Base-by-base conservation (phyloP, 345 rosid genomes). In the Viola odorata region DNA sequence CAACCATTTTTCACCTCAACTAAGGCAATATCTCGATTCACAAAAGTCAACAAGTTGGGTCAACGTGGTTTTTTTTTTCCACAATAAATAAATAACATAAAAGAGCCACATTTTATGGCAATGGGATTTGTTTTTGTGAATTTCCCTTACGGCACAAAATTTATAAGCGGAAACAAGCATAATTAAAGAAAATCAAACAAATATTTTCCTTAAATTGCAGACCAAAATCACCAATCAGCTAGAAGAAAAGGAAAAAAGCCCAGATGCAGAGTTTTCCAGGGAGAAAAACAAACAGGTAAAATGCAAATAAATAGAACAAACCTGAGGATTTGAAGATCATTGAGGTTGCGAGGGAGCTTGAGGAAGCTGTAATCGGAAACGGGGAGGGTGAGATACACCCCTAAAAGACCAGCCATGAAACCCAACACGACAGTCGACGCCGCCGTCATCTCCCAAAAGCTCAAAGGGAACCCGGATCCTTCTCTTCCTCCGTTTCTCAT, bases 281-380 rank as follows among this genome's bases (percentile, higher is more conserved):
- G 58, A 61, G 48, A 16, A 53, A n/a, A 36, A 23, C 45, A 45
- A 38, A 14, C 56, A 17, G 45, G 0, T 8, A 13, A 37, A 37
- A 38, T 37, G 14, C 32, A 36, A 53, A 55, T 52, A 49, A 45
- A 12, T 53, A 42, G 44, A 15, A 41, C 8, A 14, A 14, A 92
- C 96, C 90, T 87, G 56, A 92, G 96, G 67, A 83, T 80, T 81
- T 87, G 96, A 68, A 92, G 95, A 65, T 92, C 96, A 64, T 87
- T 74, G 62, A 92, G 90, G 82, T 65, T 87, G 36, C 84, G 88
- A 63, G 96, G 96, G 5, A 92, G 79, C 82, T 85, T 89, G 74
- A 92, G 98, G 84, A 89, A 87, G 75, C 96, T 87, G 60, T 92
- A 92, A 77, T 92, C 98, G 38, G 98, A 92, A 16, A 75, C 71